A percentile compares a stretch with the other conserved stretches of the same genome.
Conservation (phyloP, 1,284 basidiomycete species). For the Ustilago curta region DNA sequence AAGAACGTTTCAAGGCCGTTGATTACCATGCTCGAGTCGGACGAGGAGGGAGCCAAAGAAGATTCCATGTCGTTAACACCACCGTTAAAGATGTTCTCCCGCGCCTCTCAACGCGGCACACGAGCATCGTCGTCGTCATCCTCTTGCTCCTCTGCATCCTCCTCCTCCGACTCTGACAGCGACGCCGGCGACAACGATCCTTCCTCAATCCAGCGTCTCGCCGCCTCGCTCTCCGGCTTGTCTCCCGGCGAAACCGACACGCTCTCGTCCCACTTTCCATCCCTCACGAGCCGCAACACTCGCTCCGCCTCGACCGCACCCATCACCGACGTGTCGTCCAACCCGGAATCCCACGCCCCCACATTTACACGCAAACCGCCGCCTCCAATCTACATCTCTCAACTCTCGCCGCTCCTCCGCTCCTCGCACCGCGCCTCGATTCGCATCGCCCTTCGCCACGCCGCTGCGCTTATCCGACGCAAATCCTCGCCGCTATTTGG, state of each 20-base stretch:
- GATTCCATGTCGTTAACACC: neutral
- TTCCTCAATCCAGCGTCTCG: slow-evolving; percentile 30
- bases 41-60: neutral
- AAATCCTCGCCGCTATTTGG: slow-evolving; percentile 35
- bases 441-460: slow-evolving; percentile 44
- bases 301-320: neutral
- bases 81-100: slow-evolving; percentile 25
- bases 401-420: slow-evolving; percentile 67
- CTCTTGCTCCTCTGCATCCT: slow-evolving; percentile 10
- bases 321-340: slow-evolving; percentile 11
- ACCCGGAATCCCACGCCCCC: slow-evolving; percentile 40
- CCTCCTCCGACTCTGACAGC: slow-evolving; percentile 20
- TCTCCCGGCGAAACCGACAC: slow-evolving; percentile 11
- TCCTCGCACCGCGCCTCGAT: slow-evolving; percentile 37
- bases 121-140: neutral
- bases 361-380: slow-evolving; percentile 42
- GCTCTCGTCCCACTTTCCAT: neutral
- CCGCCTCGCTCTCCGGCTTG: slow-evolving; percentile 29
- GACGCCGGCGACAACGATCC: slow-evolving; percentile 3
- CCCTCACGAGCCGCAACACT: neutral
- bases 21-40: slow-evolving; percentile 41
- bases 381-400: slow-evolving; percentile 69
- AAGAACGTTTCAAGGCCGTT: slow-evolving; percentile 10
- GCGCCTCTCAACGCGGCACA: neutral
- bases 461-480: slow-evolving; percentile 49